A percentile compares a stretch with the other conserved stretches of the same genome.
Evolutionary conservation across 139 green algal genomes (phyloP).

Genomic region (Chloropicon primus): DNA sequence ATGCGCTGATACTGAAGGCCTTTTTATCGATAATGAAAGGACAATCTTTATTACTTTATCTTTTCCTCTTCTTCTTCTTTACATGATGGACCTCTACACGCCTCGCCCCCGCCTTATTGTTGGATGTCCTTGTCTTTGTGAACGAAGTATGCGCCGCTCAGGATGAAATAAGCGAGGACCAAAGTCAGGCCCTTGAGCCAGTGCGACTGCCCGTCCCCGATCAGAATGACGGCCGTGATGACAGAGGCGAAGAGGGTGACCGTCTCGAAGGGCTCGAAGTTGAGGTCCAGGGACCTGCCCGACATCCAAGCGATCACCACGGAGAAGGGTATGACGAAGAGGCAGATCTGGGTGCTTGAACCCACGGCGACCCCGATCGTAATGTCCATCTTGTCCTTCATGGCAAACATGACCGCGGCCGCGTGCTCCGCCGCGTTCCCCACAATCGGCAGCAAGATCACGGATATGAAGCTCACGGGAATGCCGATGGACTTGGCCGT

Average conservation of each 20-base stretch:
- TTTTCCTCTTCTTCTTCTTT: too few species aligned
- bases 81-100: too few species aligned
- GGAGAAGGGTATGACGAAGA: conserved; percentile 54
- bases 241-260: conserved; percentile 48
- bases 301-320: conserved; percentile 52
- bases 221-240: conserved; percentile 19
- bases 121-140: conserved; percentile 23
- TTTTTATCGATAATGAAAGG: too few species aligned
- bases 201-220: conserved; percentile 49
- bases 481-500: conserved; percentile 25
- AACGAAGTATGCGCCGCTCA: conserved; percentile 43
- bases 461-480: conserved; percentile 27
- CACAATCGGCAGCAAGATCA: conserved; percentile 33
- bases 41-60: too few species aligned
- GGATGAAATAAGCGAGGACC: conserved; percentile 50
- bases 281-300: conserved; percentile 50
- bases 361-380: conserved; percentile 34
- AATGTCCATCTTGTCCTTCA: conserved; percentile 37
- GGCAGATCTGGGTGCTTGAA: conserved; percentile 34
- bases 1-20: too few species aligned
- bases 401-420: conserved; percentile 25
- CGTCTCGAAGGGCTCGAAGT: conserved; percentile 52
- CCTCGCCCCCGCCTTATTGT: too few species aligned
- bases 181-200: conserved; percentile 62
- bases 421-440: conserved; percentile 16